phyloP scores from a whole-genome alignment of 192 early-diverging fungal genomes.

The Coemansia sp. region DNA sequence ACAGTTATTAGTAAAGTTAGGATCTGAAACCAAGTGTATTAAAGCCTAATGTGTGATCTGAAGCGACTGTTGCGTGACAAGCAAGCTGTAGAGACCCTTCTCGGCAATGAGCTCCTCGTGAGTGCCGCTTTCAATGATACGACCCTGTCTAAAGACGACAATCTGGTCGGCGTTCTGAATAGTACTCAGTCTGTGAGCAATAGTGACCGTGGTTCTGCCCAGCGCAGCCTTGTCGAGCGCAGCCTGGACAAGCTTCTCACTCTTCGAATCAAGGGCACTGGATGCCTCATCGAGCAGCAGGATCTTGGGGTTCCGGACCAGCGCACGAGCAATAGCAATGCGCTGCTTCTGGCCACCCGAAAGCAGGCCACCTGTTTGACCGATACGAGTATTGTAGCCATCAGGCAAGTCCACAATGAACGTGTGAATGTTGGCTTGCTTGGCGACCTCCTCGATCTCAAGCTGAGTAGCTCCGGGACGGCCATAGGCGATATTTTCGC shows the following conservation, averaged over 20 bases:
- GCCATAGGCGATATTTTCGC: constrained; percentile 88
- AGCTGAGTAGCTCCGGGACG: constrained; percentile 57
- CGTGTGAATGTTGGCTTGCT: constrained; percentile 65
- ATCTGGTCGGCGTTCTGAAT: constrained; percentile 83
- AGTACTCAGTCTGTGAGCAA: constrained; percentile 82
- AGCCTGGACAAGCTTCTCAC: constrained; percentile 79
- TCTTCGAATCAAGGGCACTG: constrained; percentile 79
- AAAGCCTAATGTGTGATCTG: constrained; percentile 40
- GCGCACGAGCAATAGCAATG: constrained; percentile 74
- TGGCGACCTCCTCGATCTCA: constrained; percentile 65
- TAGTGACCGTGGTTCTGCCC: constrained; percentile 78
- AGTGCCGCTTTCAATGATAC: constrained; percentile 69
- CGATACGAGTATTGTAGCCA: constrained; percentile 70
- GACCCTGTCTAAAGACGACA: constrained; percentile 67
- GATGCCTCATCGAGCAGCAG: constrained; percentile 88
- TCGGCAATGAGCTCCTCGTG: constrained; percentile 66
- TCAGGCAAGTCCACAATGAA: constrained; percentile 62
- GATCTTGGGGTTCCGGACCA: constrained; percentile 69
- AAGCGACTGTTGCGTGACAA: constrained; percentile 69
- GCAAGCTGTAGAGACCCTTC: constrained; percentile 65
- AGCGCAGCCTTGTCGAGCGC: constrained; percentile 70
- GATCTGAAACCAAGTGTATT: neutral
- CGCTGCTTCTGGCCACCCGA: constrained; percentile 75
- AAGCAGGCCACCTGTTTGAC: constrained; percentile 67
- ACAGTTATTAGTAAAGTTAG: no score